phyloP scores from a whole-genome alignment of 2,329 filamentous ascomycete species.

The Aspergillus amoenus region DNA sequence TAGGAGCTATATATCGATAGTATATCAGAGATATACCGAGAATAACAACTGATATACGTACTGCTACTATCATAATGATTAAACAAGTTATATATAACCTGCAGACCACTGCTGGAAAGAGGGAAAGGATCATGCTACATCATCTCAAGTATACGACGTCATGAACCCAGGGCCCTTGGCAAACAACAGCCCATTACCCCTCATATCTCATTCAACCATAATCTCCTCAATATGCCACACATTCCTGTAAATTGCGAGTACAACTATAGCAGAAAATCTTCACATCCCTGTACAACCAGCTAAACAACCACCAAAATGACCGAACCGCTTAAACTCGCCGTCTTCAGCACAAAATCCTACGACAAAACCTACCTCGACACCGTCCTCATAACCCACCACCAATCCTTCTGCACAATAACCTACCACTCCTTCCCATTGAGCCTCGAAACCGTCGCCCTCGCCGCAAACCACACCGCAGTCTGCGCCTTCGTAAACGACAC shows the following conservation, averaged over 20 bases:
- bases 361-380: constrained; percentile 57
- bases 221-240: not conserved
- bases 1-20: too few relatives aligned
- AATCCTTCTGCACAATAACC: constrained; percentile 47
- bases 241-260: not conserved
- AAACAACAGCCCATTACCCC: constrained; percentile 4
- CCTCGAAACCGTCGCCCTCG: constrained; percentile 57
- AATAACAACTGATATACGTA: too few relatives aligned
- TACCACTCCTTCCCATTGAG: constrained; percentile 61
- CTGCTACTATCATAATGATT: not conserved
- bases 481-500: constrained; percentile 70
- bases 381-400: constrained; percentile 31
- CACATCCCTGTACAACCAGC: too few relatives aligned
- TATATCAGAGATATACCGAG: too few relatives aligned
- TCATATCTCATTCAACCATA: not conserved
- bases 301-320: not conserved
- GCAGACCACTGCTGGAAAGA: too few relatives aligned
- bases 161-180: not conserved
- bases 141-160: not conserved
- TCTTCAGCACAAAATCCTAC: constrained; percentile 66
- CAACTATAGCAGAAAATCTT: too few relatives aligned
- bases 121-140: not conserved
- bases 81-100: not conserved
- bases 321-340: constrained; percentile 53
- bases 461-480: constrained; percentile 55